Percentiles rank a stretch among this genome's conserved stretches.
These are phyloP conservation scores for Trichomonascaceae sp. DNA, from an alignment of 1,139 yeast species.

Conservation along the genomic window DNA sequence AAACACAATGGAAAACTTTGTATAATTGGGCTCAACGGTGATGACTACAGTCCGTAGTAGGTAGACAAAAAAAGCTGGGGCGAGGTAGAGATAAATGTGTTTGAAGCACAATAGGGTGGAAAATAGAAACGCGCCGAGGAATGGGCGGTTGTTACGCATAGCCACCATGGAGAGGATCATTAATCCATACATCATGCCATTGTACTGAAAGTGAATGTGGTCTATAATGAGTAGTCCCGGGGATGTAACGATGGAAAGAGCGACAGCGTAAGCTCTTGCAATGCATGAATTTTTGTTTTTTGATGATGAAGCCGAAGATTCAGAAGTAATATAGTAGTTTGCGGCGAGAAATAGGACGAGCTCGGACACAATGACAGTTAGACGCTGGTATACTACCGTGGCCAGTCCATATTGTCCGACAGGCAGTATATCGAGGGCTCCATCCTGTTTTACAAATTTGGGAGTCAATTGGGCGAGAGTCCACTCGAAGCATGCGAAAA, in stretches of 20 bases:
- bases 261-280: slow-evolving; percentile 56
- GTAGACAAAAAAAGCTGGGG: slow-evolving; percentile 85
- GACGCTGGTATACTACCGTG: slow-evolving; percentile 69
- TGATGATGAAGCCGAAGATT: slow-evolving; percentile 14
- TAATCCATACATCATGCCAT: slow-evolving; percentile 84
- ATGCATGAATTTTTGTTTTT: slow-evolving; percentile 14
- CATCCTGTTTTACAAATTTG: slow-evolving; percentile 44
- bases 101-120: slow-evolving; percentile 76
- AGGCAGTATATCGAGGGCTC: slow-evolving; percentile 59
- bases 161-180: slow-evolving; percentile 59
- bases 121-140: slow-evolving; percentile 62
- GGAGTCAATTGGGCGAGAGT: slow-evolving; percentile 62
- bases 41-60: slow-evolving; percentile 61
- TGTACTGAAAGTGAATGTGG: slow-evolving; percentile 90
- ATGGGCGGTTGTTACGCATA: slow-evolving; percentile 45
- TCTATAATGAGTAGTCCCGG: slow-evolving; percentile 86
- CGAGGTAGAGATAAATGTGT: slow-evolving; percentile 83
- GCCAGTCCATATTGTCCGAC: slow-evolving; percentile 61
- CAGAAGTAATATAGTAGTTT: slow-evolving; percentile 54
- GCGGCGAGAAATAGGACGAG: slow-evolving; percentile 53
- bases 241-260: slow-evolving; percentile 69
- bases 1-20: slow-evolving; percentile 2
- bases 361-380: slow-evolving; percentile 71
- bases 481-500: slow-evolving; percentile 93
- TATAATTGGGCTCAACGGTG: slow-evolving; percentile 8